Evolutionary conservation across 2,329 filamentous ascomycete species (phyloP).

Genomic region (Fusarium haematococcum): DNA sequence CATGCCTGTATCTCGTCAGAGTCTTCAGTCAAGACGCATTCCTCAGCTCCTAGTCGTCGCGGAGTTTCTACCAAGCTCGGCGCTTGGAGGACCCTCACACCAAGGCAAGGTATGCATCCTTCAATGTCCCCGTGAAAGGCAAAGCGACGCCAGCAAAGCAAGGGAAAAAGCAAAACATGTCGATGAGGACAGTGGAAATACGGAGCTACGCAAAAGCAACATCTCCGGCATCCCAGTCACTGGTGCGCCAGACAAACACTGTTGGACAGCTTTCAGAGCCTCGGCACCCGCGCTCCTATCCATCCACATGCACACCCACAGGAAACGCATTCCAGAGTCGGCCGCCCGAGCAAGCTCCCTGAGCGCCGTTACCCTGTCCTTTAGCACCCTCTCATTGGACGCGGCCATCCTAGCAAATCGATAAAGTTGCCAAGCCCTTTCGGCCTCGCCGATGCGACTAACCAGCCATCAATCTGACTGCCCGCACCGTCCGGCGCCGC

Average conservation of each 20-base stretch:
- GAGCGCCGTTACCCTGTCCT: slow-evolving; percentile 19
- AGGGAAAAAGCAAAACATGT: slow-evolving; percentile 25
- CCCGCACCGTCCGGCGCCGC: slow-evolving; percentile 22
- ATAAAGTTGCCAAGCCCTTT: slow-evolving; percentile 44
- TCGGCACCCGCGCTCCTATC: slow-evolving; percentile 31
- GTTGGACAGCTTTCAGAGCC: slow-evolving; percentile 11
- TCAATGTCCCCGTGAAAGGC: slow-evolving; percentile 17
- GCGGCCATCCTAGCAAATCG: slow-evolving; percentile 5
- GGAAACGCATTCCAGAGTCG: slow-evolving; percentile 43
- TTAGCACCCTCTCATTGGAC: slow-evolving; percentile 31
- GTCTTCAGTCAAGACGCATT: slow-evolving; percentile 18
- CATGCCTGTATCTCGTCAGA: slow-evolving; percentile 6
- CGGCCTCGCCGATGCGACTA: slow-evolving; percentile 44
- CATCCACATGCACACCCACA: slow-evolving; percentile 16
- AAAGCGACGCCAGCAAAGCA: slow-evolving; percentile 21
- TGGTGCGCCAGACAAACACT: background rate
- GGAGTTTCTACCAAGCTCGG: slow-evolving; percentile 19
- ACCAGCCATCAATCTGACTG: slow-evolving; percentile 34
- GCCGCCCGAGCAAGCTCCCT: slow-evolving; percentile 32
- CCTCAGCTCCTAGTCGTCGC: slow-evolving; percentile 23
- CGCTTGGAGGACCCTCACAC: slow-evolving; percentile 1
- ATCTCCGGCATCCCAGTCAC: background rate
- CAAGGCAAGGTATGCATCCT: slow-evolving; percentile 15
- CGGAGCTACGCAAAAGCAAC: slow-evolving; percentile 13
- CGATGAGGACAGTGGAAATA: slow-evolving; percentile 6